Evolutionary conservation across 2,329 filamentous ascomycete species (phyloP), one percentile per base, ranked within the genome.

Genomic region (Emmonsiellopsis sp.): DNA sequence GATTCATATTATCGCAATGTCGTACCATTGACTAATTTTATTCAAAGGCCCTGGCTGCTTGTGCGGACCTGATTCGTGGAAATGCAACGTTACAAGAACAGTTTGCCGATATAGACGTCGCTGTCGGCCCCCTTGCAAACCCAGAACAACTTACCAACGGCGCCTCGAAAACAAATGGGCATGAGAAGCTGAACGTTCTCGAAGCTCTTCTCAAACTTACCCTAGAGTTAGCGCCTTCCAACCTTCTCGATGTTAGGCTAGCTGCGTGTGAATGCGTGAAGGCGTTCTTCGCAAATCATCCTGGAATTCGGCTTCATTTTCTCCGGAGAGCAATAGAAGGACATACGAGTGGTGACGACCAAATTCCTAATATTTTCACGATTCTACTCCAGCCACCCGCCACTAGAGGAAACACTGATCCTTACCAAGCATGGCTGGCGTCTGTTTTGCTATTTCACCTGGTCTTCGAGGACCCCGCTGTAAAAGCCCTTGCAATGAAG

Each of bases 251-350:
- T 68, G 77, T 92, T 38, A 84, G 93, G 26, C 81, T 90, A 63
- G 87, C 92, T 16, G 90, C 89, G 20, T 93, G 87, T 66, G 86
- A 92, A 62, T 95, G 92, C 63, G 82, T 98, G 57, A 91, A 95
- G 68, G 89, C 93, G 2, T 98, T 98, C 69, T 89, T 96, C 62
- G 83, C 81, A 62, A 83, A 86, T 45, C 91, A 97, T 67, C 73
- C 83, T 38, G 83, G 87, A 53, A 92, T 96, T 56, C 84, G 86
- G 45, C 77, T 85, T 51, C 91, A 97, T 70, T 96, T 97, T 63
- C 76, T 97, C 16, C 80, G 84, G 51, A 81, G 92, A 62, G 93
- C 93, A 2, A 95, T 98, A 58, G 87, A 92, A 55, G 91, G 92
- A 0, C 89, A 96, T 67, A 75, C 79, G 50, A 84, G 84, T 41